These are phyloP conservation scores for Pythium sukuiense DNA, from an alignment of 352 stramenopile genomes.

Conservation along the genomic window DNA sequence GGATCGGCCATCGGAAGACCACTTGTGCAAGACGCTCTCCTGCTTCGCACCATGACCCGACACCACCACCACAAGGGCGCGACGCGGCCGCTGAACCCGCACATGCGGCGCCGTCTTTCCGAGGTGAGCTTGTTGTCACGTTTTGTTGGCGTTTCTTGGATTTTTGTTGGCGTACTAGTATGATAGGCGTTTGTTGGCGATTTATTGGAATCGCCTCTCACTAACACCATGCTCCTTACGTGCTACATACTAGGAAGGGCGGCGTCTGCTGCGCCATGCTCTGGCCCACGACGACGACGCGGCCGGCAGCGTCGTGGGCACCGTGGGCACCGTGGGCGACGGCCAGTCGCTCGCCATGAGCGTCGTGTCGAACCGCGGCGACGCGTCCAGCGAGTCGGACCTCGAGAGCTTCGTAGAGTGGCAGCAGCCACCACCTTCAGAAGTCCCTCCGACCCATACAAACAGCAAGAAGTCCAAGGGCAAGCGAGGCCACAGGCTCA, in stretches of 20 bases:
- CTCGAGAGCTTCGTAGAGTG: slow-evolving; percentile 57
- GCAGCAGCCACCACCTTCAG: slow-evolving; percentile 29
- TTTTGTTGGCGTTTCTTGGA: not conserved
- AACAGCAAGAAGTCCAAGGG: slow-evolving; percentile 27
- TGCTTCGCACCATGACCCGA: slow-evolving; percentile 6
- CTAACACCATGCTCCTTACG: not conserved
- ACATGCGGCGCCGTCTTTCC: slow-evolving; percentile 39
- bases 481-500: slow-evolving; percentile 32
- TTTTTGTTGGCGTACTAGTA: no score
- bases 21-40: not conserved
- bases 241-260: slow-evolving; percentile 37
- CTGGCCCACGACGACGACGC: slow-evolving; percentile 43
- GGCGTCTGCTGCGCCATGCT: slow-evolving; percentile 50
- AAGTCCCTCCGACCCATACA: not conserved
- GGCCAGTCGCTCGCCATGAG: slow-evolving; percentile 32
- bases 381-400: slow-evolving; percentile 60
- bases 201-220: not conserved
- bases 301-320: slow-evolving; percentile 10
- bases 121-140: slow-evolving; percentile 19
- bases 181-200: not conserved
- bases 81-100: slow-evolving; percentile 34
- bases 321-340: slow-evolving; percentile 11
- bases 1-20: not conserved
- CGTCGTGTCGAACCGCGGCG: slow-evolving; percentile 41
- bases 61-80: slow-evolving; percentile 64